Evolutionary conservation across 257 asterid species (phyloP).

Genomic region (Haberlea rhodopensis): DNA sequence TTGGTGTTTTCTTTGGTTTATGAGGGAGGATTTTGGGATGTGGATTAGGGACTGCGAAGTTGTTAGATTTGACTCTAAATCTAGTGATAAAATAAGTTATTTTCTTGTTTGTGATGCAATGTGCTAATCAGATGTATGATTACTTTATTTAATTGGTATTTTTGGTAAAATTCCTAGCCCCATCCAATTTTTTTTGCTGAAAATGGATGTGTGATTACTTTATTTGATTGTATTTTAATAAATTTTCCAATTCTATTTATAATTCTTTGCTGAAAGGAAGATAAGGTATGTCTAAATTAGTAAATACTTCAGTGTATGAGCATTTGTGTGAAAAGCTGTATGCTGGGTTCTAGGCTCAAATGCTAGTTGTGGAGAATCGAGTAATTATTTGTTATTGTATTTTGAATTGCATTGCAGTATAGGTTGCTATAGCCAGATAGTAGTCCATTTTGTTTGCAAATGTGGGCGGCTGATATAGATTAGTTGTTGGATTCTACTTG

Average conservation of each 20-base stretch:
- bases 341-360: background rate
- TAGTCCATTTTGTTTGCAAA: constrained; percentile 24
- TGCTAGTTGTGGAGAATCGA: constrained; percentile 10
- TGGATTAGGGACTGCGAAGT: background rate
- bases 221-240: no score
- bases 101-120: background rate
- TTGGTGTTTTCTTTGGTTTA: background rate
- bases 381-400: background rate
- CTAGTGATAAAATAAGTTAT: background rate
- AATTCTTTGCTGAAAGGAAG: background rate
- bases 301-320: background rate
- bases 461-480: constrained; percentile 22
- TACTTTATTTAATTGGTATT: background rate
- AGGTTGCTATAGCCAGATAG: background rate
- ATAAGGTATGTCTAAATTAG: background rate
- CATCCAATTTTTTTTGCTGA: background rate
- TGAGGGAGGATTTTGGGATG: background rate
- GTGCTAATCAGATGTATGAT: background rate
- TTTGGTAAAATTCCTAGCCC: background rate
- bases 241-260: background rate
- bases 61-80: constrained; percentile 3
- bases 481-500: constrained; percentile 19
- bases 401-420: constrained; percentile 11
- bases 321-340: background rate
- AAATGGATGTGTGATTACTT: no score